Base-by-base conservation (phyloP, 495 filamentous ascomycete genomes). In the Aspergillus funiculosus region DNA sequence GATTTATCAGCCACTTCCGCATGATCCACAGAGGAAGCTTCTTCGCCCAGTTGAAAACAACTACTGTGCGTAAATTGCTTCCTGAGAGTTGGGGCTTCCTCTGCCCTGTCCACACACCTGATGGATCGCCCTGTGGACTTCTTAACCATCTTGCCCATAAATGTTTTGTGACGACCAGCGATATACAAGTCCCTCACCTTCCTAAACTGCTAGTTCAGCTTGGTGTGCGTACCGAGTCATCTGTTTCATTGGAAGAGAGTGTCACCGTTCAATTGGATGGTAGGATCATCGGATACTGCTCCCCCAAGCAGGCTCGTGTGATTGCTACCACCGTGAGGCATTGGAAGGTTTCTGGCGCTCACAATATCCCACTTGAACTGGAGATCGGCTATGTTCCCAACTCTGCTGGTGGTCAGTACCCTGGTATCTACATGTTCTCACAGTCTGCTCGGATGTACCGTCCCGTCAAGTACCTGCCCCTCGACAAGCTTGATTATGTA, bases 1-100 rank as follows among this genome's bases (percentile, higher is more conserved):
- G 92, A 53, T 98, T 98, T 70, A 94, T 98, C 69, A 91, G 87
- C 71, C 92, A 98, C 62, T 98, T 98, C 75, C 88, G 92, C 39
- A 96, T 95, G 89, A 89, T 98, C 48, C 92, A 98, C 66, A 77
- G 92, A 81, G 92, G 92, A 68, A 92, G 87, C 65, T 97, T 98
- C 79, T 97, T 98, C 65, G 91, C 92, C 6, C 86, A 96, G 58
- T 62, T 98, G 52, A 98, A 97, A 65, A 98, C 92, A 0, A 98
- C 92, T 4, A 91, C 92, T 0, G 92, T 98, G 25, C 79, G 92
- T 65, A 98, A 95, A 63, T 67, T 98, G 56, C 68, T 98, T 14
- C 92, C 92, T 2, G 92, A 98, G 62, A 95, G 89, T 60, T 98
- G 92, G 92, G 92, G 83, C 58, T 98, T 98, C 68, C 67, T 98